phyloP scores from a whole-genome alignment of 257 asterid genomes.

The Plantago elongata region DNA sequence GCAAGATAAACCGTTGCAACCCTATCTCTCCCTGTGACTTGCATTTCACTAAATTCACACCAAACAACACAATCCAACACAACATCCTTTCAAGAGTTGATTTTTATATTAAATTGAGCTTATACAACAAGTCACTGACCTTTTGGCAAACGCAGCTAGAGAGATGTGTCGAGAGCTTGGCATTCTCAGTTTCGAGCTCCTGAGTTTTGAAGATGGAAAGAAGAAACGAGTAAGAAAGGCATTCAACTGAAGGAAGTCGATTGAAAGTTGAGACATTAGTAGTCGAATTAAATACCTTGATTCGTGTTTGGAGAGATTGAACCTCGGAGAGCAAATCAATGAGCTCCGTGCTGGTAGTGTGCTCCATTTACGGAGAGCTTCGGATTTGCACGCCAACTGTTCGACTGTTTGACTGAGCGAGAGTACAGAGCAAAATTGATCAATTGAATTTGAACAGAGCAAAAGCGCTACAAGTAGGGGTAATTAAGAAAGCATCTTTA shows the following conservation, averaged over 20 bases:
- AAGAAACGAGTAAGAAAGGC: not conserved
- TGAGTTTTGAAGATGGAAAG: conserved; percentile 18
- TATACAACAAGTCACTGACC: conserved; percentile 26
- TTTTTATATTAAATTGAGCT: not conserved
- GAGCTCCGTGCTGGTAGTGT: conserved; percentile 24
- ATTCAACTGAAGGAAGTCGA: not conserved
- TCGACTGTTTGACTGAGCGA: conserved; percentile 20
- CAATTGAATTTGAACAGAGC: too few relatives aligned
- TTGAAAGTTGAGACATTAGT: not conserved
- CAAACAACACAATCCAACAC: too few relatives aligned
- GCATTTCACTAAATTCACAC: too few relatives aligned
- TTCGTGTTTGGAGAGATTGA: conserved; percentile 44
- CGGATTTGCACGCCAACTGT: conserved; percentile 25
- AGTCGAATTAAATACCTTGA: conserved; percentile 31
- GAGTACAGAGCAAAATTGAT: too few relatives aligned
- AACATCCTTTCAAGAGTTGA: too few relatives aligned
- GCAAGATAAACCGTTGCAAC: too few relatives aligned
- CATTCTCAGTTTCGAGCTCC: conserved; percentile 69
- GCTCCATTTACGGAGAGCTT: conserved; percentile 31
- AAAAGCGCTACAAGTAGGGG: too few relatives aligned
- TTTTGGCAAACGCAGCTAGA: conserved; percentile 60
- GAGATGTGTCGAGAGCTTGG: conserved; percentile 42
- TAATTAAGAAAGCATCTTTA: too few relatives aligned
- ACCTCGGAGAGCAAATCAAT: conserved; percentile 33
- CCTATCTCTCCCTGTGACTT: too few relatives aligned